Conservation (phyloP, 495 filamentous ascomycete genomes). For the Aspergillus saccharolyticus region DNA sequence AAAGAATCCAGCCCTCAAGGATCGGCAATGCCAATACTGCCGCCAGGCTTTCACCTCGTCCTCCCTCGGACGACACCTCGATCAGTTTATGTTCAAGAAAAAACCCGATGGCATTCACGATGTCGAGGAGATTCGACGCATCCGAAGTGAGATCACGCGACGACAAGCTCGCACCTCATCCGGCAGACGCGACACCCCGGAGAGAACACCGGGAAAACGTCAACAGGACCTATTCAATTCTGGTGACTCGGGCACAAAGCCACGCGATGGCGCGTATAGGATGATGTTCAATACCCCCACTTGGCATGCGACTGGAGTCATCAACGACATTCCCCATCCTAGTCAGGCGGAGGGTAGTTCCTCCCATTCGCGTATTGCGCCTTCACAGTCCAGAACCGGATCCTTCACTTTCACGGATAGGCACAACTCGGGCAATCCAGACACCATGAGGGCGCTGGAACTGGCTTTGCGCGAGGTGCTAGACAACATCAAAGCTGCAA, state of each 20-base stretch:
- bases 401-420: constrained; percentile 51
- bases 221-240: constrained; percentile 22
- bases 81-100: constrained; percentile 83
- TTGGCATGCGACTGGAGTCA: constrained; percentile 78
- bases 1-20: constrained; percentile 55
- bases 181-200: constrained; percentile 50
- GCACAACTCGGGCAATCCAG: constrained; percentile 56
- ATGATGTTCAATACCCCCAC: constrained; percentile 56
- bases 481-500: constrained; percentile 73
- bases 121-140: constrained; percentile 76
- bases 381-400: constrained; percentile 38
- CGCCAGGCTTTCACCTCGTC: constrained; percentile 83
- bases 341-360: constrained; percentile 30
- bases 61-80: constrained; percentile 85
- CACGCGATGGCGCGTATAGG: constrained; percentile 41
- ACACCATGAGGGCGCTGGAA: constrained; percentile 75
- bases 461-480: constrained; percentile 76
- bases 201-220: constrained; percentile 28
- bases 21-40: constrained; percentile 82
- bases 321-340: constrained; percentile 63
- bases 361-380: constrained; percentile 33
- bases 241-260: constrained; percentile 24
- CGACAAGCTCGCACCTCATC: constrained; percentile 64
- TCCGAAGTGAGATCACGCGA: constrained; percentile 77
- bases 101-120: constrained; percentile 86